These are phyloP conservation scores for Hyaloperonospora arabidopsidis DNA, from an alignment of 352 stramenopile genomes.

Conservation along the genomic window DNA sequence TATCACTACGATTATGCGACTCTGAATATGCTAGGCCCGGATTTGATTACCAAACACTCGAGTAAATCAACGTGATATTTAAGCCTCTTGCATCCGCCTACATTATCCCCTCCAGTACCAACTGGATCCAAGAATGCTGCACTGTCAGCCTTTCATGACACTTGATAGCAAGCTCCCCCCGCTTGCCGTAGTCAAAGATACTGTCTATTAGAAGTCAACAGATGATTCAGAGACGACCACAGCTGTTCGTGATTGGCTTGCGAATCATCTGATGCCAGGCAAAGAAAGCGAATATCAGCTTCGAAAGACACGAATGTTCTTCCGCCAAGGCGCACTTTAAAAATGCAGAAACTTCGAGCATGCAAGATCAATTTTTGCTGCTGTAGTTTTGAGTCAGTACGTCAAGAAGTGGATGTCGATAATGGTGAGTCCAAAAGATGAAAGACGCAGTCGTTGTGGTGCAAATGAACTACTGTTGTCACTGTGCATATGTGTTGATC, in stretches of 20 bases:
- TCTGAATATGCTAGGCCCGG: too few relatives aligned
- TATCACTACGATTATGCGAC: too few relatives aligned
- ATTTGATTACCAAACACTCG: too few relatives aligned
- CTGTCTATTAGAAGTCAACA: slow-evolving; percentile 30
- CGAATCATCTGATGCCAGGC: slow-evolving; percentile 49
- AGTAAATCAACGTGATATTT: too few relatives aligned
- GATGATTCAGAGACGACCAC: slow-evolving; percentile 29
- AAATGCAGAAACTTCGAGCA: slow-evolving; percentile 82
- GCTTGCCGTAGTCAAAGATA: slow-evolving; percentile 30
- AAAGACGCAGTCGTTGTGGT: slow-evolving; percentile 51
- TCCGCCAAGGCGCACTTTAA: slow-evolving; percentile 86
- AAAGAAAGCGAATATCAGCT: slow-evolving; percentile 68
- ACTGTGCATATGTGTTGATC: slow-evolving; percentile 41
- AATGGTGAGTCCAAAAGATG: slow-evolving; percentile 45
- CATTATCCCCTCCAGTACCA: too few relatives aligned
- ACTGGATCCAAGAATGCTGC: too few relatives aligned
- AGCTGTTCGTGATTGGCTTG: slow-evolving; percentile 46
- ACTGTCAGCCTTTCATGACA: too few relatives aligned
- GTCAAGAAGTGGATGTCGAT: slow-evolving; percentile 74
- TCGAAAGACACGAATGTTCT: slow-evolving; percentile 92
- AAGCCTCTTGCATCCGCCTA: too few relatives aligned
- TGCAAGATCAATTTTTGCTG: slow-evolving; percentile 68
- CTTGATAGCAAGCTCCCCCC: slow-evolving; percentile 17
- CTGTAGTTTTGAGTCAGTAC: slow-evolving; percentile 76
- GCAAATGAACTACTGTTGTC: slow-evolving; percentile 49